Evolutionary conservation across 768 basidiomycete species (phyloP).

Genomic region (Mycena polygramma): DNA sequence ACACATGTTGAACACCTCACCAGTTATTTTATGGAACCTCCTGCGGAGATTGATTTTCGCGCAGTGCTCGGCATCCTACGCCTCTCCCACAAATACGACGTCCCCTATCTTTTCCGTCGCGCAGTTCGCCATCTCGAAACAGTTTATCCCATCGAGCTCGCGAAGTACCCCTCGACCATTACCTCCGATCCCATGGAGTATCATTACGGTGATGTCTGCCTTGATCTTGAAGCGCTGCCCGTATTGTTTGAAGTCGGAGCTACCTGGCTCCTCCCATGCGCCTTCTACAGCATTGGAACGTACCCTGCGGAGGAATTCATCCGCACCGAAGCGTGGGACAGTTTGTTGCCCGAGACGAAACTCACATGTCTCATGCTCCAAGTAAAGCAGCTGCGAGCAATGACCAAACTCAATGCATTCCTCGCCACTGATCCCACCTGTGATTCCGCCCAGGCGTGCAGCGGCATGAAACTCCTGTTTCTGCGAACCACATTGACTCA

Average conservation of each 20-base stretch:
- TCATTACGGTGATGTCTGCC: background rate
- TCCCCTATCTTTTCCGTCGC: conserved; percentile 14
- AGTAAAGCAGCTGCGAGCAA: background rate
- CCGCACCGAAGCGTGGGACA: background rate
- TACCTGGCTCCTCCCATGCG: conserved; percentile 11
- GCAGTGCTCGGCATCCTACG: conserved; percentile 1
- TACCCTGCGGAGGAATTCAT: background rate
- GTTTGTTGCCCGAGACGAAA: background rate
- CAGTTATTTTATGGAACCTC: conserved; percentile 22
- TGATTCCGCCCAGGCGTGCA: too few species aligned
- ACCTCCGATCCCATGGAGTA: too few species aligned
- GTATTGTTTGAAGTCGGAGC: background rate
- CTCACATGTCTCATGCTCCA: background rate
- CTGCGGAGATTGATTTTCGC: background rate
- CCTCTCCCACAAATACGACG: conserved; percentile 15
- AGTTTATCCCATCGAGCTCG: background rate
- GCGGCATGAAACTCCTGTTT: background rate
- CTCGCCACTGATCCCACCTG: background rate
- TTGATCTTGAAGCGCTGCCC: background rate
- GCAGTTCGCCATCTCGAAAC: conserved; percentile 14
- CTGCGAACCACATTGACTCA: background rate
- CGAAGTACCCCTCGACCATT: background rate
- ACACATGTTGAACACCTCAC: background rate
- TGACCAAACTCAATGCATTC: background rate
- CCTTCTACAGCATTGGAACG: background rate